Conservation (phyloP, 129 eudicot genomes). For the Glebionis coronaria region DNA sequence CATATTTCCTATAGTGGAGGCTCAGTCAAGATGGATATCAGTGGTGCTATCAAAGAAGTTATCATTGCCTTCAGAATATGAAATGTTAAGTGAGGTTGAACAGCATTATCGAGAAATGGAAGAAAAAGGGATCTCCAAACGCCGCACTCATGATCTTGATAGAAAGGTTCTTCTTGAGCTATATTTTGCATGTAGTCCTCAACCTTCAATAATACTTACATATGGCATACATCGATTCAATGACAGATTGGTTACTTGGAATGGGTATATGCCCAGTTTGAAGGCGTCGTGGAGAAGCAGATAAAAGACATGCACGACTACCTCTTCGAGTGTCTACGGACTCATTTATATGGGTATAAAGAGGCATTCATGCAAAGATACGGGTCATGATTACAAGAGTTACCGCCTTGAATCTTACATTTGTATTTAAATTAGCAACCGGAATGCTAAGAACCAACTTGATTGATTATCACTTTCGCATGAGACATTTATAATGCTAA, state of each 20-base stretch:
- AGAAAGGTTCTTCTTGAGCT: slow-evolving; percentile 27
- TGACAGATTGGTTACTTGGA: slow-evolving; percentile 46
- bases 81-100: slow-evolving; percentile 44
- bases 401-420: neutral
- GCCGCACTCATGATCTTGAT: slow-evolving; percentile 29
- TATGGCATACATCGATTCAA: neutral
- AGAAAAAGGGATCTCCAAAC: slow-evolving; percentile 30
- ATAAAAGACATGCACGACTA: slow-evolving; percentile 23
- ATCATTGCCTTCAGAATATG: slow-evolving; percentile 41
- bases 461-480: too few relatives aligned
- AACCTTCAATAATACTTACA: neutral
- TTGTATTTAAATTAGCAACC: too few relatives aligned
- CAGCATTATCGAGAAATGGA: slow-evolving; percentile 28
- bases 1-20: slow-evolving; percentile 30
- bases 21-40: slow-evolving; percentile 56
- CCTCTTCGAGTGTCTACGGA: neutral
- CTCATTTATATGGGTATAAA: slow-evolving; percentile 4
- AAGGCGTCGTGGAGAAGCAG: slow-evolving; percentile 26
- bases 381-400: neutral
- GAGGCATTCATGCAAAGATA: slow-evolving; percentile 12
- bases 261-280: slow-evolving; percentile 37
- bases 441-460: slow-evolving; percentile 2
- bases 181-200: neutral
- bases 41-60: slow-evolving; percentile 40
- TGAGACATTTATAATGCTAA: too few relatives aligned